These are phyloP conservation scores for Phytophthora tubulina DNA, from an alignment of 352 stramenopile genomes.

Conservation along the genomic window DNA sequence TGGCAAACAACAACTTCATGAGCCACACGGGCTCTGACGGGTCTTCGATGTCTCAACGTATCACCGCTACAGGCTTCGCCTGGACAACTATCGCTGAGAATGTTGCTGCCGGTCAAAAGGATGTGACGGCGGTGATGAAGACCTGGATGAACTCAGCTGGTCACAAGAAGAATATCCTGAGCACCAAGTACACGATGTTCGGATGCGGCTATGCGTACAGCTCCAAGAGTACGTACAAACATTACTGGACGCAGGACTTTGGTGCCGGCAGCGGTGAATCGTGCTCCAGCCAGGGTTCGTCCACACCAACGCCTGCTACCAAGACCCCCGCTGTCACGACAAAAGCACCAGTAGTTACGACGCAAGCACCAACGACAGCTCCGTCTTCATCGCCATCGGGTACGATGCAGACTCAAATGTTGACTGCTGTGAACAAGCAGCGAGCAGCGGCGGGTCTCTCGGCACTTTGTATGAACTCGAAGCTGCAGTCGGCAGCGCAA, in stretches of 20 bases:
- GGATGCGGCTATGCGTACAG: slow-evolving; percentile 47
- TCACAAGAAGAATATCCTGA: slow-evolving; percentile 57
- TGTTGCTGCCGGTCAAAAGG: slow-evolving; percentile 57
- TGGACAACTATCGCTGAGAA: slow-evolving; percentile 66
- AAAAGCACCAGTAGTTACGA: slow-evolving; percentile 7
- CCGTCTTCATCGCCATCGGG: slow-evolving; percentile 10
- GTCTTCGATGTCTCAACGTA: slow-evolving; percentile 52
- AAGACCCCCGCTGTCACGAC: slow-evolving; percentile 18
- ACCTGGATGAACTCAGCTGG: slow-evolving; percentile 66
- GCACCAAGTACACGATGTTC: slow-evolving; percentile 37
- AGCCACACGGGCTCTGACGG: slow-evolving; percentile 59
- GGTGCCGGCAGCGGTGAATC: slow-evolving; percentile 32
- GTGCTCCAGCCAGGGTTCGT: slow-evolving; percentile 23
- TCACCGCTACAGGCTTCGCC: slow-evolving; percentile 51
- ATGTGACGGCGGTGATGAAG: slow-evolving; percentile 57
- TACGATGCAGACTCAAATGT: slow-evolving; percentile 42
- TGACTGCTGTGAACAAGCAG: slow-evolving; percentile 56
- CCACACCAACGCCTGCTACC: slow-evolving; percentile 4
- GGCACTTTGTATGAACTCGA: slow-evolving; percentile 47
- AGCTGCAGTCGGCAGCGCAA: slow-evolving; percentile 34
- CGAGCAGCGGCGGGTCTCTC: slow-evolving; percentile 40
- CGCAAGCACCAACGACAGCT: neutral
- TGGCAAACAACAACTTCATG: slow-evolving; percentile 58
- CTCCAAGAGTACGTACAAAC: slow-evolving; percentile 42
- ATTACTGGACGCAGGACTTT: slow-evolving; percentile 73